phyloP scores from a whole-genome alignment of 129 eudicot genomes.

The Centella asiatica region DNA sequence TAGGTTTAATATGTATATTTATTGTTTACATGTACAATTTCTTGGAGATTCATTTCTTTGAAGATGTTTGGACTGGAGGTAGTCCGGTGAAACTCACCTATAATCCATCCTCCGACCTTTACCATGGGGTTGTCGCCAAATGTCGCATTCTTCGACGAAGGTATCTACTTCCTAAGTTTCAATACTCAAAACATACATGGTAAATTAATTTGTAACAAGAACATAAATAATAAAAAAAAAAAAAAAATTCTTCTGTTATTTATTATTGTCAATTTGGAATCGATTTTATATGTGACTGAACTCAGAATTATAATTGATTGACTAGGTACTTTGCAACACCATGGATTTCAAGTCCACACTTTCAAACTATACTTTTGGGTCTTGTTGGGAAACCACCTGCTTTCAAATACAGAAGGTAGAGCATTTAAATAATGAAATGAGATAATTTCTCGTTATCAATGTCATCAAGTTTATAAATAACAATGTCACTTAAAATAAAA shows the following conservation, averaged over 20 bases:
- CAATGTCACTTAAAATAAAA: no score
- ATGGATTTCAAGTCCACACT: conserved; percentile 78
- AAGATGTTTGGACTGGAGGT: conserved; percentile 46
- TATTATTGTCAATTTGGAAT: no score
- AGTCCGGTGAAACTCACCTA: conserved; percentile 46
- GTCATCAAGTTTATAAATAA: no score
- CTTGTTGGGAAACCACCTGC: conserved; percentile 65
- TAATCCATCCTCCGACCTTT: conserved; percentile 46
- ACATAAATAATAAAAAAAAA: no score
- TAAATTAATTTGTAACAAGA: no score
- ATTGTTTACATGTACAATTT: conserved; percentile 43
- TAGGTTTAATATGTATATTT: conserved; percentile 19
- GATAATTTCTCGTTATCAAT: no score
- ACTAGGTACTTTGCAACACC: conserved; percentile 67
- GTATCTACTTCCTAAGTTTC: conserved; percentile 6
- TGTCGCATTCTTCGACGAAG: conserved; percentile 66
- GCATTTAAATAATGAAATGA: no score
- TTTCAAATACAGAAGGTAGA: conserved; percentile 62
- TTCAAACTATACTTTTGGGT: conserved; percentile 57
- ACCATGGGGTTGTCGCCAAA: conserved; percentile 59
- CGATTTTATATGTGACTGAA: background rate
- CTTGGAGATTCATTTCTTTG: conserved; percentile 55
- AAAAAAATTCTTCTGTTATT: no score
- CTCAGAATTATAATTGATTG: background rate
- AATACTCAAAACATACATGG: no score